These are phyloP conservation scores for Microsporum audouinii DNA, from an alignment of 2,329 filamentous ascomycete genomes.

Conservation along the genomic window DNA sequence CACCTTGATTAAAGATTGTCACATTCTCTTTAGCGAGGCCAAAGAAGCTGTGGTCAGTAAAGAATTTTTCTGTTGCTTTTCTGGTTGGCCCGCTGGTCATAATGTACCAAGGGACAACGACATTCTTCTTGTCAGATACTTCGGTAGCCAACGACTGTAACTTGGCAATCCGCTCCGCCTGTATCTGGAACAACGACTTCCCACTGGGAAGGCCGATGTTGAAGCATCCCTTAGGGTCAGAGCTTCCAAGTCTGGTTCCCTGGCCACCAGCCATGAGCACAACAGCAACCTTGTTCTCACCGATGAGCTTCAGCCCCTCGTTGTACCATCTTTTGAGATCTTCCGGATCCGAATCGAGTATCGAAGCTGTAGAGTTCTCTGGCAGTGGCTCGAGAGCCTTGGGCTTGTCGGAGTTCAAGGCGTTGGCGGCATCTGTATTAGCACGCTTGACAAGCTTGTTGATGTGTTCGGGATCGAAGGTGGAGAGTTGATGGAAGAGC, in stretches of 20 bases:
- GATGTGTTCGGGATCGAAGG: slow-evolving; percentile 75
- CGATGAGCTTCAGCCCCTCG: slow-evolving; percentile 53
- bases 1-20: slow-evolving; percentile 89
- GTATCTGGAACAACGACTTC: slow-evolving; percentile 95
- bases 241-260: slow-evolving; percentile 87
- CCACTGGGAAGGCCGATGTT: slow-evolving; percentile 86
- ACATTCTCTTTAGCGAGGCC: slow-evolving; percentile 78
- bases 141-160: slow-evolving; percentile 69
- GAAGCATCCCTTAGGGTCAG: slow-evolving; percentile 93
- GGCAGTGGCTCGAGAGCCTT: slow-evolving; percentile 68
- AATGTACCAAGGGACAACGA: slow-evolving; percentile 89
- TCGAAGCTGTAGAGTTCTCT: slow-evolving; percentile 72
- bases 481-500: slow-evolving; percentile 69
- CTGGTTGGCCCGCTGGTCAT: slow-evolving; percentile 97
- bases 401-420: not conserved
- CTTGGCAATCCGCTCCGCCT: slow-evolving; percentile 85
- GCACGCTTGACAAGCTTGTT: slow-evolving; percentile 78
- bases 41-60: slow-evolving; percentile 81
- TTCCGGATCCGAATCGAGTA: slow-evolving; percentile 71
- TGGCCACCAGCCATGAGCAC: slow-evolving; percentile 97
- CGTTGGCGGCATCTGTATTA: slow-evolving; percentile 43
- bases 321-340: slow-evolving; percentile 79
- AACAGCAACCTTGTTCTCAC: slow-evolving; percentile 62
- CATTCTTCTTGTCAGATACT: slow-evolving; percentile 49
- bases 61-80: slow-evolving; percentile 84